phyloP scores from a whole-genome alignment of 1,139 yeast genomes.

The Scheffersomyces segobiensis region DNA sequence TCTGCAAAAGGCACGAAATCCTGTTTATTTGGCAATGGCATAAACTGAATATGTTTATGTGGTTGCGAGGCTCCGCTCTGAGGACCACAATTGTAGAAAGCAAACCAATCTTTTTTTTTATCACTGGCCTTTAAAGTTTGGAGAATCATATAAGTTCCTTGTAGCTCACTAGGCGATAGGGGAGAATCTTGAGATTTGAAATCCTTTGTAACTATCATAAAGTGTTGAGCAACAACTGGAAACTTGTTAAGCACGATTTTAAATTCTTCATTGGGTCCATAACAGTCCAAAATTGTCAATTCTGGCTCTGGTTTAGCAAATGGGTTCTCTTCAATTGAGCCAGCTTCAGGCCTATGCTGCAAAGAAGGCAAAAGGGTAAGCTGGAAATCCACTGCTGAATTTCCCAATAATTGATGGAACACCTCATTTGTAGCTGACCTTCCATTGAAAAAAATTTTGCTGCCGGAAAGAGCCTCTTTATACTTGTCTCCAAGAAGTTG shows the following conservation, averaged over 20 bases:
- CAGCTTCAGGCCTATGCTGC: constrained; percentile 57
- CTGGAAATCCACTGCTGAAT: constrained; percentile 23
- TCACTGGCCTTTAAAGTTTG: constrained; percentile 20
- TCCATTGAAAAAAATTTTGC: constrained; percentile 33
- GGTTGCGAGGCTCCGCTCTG: constrained; percentile 91
- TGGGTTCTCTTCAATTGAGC: constrained; percentile 55
- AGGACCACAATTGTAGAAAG: constrained; percentile 86
- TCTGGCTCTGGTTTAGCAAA: constrained; percentile 80
- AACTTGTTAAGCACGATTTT: constrained; percentile 78
- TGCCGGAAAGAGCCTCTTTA: constrained; percentile 25
- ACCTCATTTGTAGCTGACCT: constrained; percentile 23
- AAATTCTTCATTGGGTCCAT: constrained; percentile 50
- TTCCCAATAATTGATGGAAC: constrained; percentile 19
- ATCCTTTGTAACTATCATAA: constrained; percentile 72
- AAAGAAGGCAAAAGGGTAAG: constrained; percentile 42
- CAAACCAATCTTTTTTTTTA: constrained; percentile 48
- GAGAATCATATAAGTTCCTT: constrained; percentile 57
- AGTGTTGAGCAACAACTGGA: constrained; percentile 79
- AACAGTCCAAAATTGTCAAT: constrained; percentile 58
- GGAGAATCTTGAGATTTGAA: constrained; percentile 74
- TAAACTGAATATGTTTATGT: constrained; percentile 88
- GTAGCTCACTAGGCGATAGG: constrained; percentile 65
- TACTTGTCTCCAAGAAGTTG: constrained; percentile 23
- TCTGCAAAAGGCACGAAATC: constrained; percentile 62
- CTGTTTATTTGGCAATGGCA: constrained; percentile 59